Base-by-base conservation (phyloP, 768 basidiomycete genomes). In the Mycena venus region DNA sequence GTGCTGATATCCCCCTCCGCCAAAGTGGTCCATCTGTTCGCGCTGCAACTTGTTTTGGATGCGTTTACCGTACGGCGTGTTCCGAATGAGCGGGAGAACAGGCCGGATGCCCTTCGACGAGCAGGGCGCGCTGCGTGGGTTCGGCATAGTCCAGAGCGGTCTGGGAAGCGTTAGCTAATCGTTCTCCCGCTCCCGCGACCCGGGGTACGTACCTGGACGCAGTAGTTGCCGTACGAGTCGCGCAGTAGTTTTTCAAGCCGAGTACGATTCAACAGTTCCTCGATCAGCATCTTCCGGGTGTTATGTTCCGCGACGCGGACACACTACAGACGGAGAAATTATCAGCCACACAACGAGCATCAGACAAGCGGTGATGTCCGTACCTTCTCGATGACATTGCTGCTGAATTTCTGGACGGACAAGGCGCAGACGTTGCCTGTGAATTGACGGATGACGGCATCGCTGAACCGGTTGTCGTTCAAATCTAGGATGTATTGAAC, bases 1-100 rank as follows among this genome's bases (percentile, higher is more conserved):
- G 80, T 88, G 88, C 71, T 90, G 88, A 80, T 91, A 92, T 68
- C 88, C 88, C 58, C 88, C 88, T 19, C 75, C 75, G 51, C 71
- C 62, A 73, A 88, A 93, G 68, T 86, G 88, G 77, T 95, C 94
- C 84, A 94, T 89, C 78, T 96, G 95, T 85, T 98, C 97, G 70
- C 98, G 95, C 84, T 98, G 97, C 66, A 99, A 87, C 86, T 99
- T 99, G 88, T 97, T 97, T 84, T 99, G 98, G 80, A 99, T 99
- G 53, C 98, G 93, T 88, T 99, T 99, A 78, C 98, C 98, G 79
- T 99, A 99, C 9, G 98, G 98, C 12, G 98, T 99, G 85, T 99
- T 99, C 80, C 98, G 95, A 81, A 99, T 99, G 79, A 99, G 90
- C 3, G 98, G 98, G 29, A 99, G 90, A 73, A 99, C 96, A n/a